A percentile compares a stretch with the other conserved stretches of the same genome.
Conservation (phyloP, 2,329 filamentous ascomycete genomes). For the Fusarium aywerte region DNA sequence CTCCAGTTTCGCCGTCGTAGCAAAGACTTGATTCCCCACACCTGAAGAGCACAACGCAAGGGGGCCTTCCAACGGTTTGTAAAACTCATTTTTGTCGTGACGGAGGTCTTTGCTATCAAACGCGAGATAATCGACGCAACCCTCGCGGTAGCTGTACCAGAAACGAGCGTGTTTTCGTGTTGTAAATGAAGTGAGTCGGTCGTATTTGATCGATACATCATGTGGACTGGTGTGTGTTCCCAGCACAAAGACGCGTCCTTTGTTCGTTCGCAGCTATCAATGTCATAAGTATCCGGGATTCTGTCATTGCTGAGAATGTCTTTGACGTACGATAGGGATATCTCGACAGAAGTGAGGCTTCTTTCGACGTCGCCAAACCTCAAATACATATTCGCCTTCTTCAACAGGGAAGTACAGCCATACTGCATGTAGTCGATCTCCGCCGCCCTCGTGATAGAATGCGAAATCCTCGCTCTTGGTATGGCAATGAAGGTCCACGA, state of each 20-base stretch:
- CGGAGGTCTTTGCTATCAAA: slow-evolving; percentile 12
- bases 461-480: background rate
- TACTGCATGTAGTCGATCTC: slow-evolving; percentile 3
- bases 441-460: background rate
- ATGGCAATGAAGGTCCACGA: slow-evolving; percentile 7
- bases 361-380: slow-evolving; percentile 12
- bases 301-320: accelerated
- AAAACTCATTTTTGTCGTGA: background rate
- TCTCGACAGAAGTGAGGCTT: slow-evolving; percentile 11
- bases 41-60: background rate
- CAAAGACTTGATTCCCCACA: background rate
- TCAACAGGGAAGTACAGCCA: slow-evolving; percentile 18
- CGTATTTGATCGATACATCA: background rate
- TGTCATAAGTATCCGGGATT: background rate
- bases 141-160: slow-evolving; percentile 5
- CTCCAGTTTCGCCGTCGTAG: slow-evolving; percentile 6
- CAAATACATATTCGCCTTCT: background rate
- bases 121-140: slow-evolving; percentile 10
- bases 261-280: slow-evolving; percentile 14
- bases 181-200: slow-evolving; percentile 6
- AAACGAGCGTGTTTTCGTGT: background rate
- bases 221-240: background rate
- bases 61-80: background rate
- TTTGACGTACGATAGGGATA: slow-evolving; percentile 4
- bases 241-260: slow-evolving; percentile 9